Conservation (phyloP, 78 protist genomes). For the Bodo saltans region DNA sequence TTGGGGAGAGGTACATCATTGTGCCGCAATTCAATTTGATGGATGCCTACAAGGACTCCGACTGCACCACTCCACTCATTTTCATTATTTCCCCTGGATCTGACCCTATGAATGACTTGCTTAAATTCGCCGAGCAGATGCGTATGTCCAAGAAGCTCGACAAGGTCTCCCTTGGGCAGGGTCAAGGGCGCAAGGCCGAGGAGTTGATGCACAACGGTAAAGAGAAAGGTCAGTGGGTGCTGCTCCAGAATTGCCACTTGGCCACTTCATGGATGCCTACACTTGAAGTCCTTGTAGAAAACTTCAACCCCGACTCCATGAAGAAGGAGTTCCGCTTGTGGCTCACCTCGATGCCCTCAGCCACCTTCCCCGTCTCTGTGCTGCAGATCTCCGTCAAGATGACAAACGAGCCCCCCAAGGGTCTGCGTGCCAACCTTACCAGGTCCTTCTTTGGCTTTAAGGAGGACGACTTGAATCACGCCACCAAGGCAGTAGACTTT, state of each 20-base stretch:
- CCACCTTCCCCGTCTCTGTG: slow-evolving; percentile 76
- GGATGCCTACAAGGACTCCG: slow-evolving; percentile 48
- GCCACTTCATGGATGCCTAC: slow-evolving; percentile 69
- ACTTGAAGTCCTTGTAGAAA: slow-evolving; percentile 59
- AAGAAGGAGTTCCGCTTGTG: slow-evolving; percentile 79
- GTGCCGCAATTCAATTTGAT: slow-evolving; percentile 74
- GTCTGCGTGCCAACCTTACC: slow-evolving; percentile 64
- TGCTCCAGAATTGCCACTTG: slow-evolving; percentile 85
- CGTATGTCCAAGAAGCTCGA: slow-evolving; percentile 52
- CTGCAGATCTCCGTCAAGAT: slow-evolving; percentile 80
- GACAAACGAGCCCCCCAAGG: slow-evolving; percentile 83
- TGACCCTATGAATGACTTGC: slow-evolving; percentile 74
- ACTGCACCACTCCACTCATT: slow-evolving; percentile 63
- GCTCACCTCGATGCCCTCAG: slow-evolving; percentile 84
- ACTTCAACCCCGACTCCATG: slow-evolving; percentile 37
- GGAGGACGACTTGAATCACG: slow-evolving; percentile 32
- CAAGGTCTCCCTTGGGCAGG: slow-evolving; percentile 83
- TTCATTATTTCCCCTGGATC: slow-evolving; percentile 87
- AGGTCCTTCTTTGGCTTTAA: slow-evolving; percentile 39
- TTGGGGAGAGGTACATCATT: slow-evolving; percentile 59
- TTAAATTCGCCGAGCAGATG: slow-evolving; percentile 67
- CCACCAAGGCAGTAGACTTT: slow-evolving; percentile 42
- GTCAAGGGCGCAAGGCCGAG: slow-evolving; percentile 84
- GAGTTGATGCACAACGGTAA: slow-evolving; percentile 52
- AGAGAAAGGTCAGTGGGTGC: slow-evolving; percentile 80